Evolutionary conservation across 2,329 filamentous ascomycete genomes (phyloP).

Genomic region (Aspergillus luchuensis): DNA sequence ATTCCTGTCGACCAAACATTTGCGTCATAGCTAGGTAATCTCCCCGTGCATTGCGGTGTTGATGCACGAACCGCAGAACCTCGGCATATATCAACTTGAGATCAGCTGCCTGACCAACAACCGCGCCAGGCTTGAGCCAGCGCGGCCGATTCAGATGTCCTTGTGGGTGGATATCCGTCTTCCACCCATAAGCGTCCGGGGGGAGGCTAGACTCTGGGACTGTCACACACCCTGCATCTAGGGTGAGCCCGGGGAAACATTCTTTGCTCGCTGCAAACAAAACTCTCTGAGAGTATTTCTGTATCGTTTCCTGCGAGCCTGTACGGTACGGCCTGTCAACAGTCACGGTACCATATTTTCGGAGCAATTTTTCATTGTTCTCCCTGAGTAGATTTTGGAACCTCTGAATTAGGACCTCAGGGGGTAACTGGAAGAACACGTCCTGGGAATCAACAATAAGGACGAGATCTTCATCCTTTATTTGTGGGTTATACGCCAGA

Average conservation of each 20-base stretch:
- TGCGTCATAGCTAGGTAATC: conserved; percentile 54
- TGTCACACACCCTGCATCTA: conserved; percentile 55
- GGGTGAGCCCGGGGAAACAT: conserved; percentile 48
- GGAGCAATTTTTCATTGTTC: conserved; percentile 55
- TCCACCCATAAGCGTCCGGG: conserved; percentile 50
- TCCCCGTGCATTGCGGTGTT: conserved; percentile 32
- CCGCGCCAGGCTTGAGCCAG: conserved; percentile 52
- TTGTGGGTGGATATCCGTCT: conserved; percentile 44
- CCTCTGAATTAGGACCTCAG: conserved; percentile 63
- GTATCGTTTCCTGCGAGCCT: conserved; percentile 29
- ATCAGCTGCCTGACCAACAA: conserved; percentile 56
- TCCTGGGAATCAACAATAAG: conserved; percentile 66
- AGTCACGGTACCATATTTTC: conserved; percentile 50
- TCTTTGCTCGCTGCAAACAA: conserved; percentile 59
- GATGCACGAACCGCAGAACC: conserved; percentile 42
- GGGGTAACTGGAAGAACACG: conserved; percentile 66
- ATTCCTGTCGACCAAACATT: conserved; percentile 58
- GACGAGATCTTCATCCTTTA: conserved; percentile 62
- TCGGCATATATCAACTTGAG: conserved; percentile 50
- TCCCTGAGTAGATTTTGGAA: conserved; percentile 60
- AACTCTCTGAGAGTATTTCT: conserved; percentile 55
- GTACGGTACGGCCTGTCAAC: conserved; percentile 23
- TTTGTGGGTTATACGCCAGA: conserved; percentile 50
- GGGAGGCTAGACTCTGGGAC: conserved; percentile 56
- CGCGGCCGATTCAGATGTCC: conserved; percentile 47